These are phyloP conservation scores for Aspergillus sp. DNA, from an alignment of 2,329 filamentous ascomycete genomes.

Conservation along the genomic window DNA sequence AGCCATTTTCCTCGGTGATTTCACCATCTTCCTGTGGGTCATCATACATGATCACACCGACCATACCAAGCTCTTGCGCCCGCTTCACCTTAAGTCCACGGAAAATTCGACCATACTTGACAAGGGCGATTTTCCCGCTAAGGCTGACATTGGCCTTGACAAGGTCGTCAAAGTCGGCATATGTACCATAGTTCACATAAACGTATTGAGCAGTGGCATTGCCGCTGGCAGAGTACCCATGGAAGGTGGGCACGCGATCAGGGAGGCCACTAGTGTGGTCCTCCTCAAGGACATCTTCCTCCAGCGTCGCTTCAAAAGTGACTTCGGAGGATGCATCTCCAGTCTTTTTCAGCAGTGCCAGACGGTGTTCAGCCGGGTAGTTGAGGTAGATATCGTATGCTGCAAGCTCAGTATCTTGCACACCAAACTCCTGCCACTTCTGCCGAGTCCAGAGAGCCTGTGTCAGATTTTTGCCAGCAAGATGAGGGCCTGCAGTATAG, in stretches of 20 bases:
- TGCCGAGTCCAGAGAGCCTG: constrained; percentile 73
- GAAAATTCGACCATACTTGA: constrained; percentile 81
- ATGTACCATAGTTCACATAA: constrained; percentile 89
- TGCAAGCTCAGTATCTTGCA: constrained; percentile 54
- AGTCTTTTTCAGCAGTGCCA: constrained; percentile 58
- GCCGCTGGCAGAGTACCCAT: constrained; percentile 87
- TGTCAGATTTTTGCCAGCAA: constrained; percentile 72
- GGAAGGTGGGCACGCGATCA: constrained; percentile 80
- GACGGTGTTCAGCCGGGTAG: constrained; percentile 66
- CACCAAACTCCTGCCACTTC: constrained; percentile 67
- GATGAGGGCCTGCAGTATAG: constrained; percentile 70
- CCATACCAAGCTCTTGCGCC: constrained; percentile 83
- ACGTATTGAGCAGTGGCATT: constrained; percentile 86
- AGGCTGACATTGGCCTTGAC: constrained; percentile 68
- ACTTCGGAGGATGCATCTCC: constrained; percentile 44
- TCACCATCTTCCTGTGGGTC: constrained; percentile 87
- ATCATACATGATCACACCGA: constrained; percentile 77
- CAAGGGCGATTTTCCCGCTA: constrained; percentile 79
- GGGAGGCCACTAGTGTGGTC: constrained; percentile 71
- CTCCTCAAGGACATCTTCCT: constrained; percentile 78
- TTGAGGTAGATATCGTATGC: constrained; percentile 75
- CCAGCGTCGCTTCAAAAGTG: constrained; percentile 72
- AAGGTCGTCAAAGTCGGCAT: constrained; percentile 78
- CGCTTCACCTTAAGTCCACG: constrained; percentile 88
- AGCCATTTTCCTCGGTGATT: constrained; percentile 75